Evolutionary conservation across 108 stramenopile species (phyloP), one percentile per base, ranked within the genome.

Genomic region (Nitzschia inconspicua): DNA sequence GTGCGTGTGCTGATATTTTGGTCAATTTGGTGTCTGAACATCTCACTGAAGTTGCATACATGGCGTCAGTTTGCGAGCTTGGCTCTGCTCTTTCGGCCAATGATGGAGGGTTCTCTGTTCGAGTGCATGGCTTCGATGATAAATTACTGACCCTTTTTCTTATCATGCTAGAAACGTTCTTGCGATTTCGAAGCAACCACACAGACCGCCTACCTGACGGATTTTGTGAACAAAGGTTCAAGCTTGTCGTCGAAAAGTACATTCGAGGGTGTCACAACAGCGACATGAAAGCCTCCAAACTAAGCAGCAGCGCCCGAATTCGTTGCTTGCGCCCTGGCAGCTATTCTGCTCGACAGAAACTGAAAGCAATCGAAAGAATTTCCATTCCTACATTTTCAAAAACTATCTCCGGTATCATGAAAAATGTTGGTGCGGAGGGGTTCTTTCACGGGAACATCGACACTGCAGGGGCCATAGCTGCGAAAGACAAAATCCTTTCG

Each of bases 51-150:
- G 73, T 73, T 5, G 72, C 75, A 4, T 93, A 93, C 52, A 61
- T 86, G 57, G 88, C 88, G 35, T 81, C 80, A 47, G 62, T 80
- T 0, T 84, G 88, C 53, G 88, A 90, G 28, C 63, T 93, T 39
- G 78, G 70, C 23, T 84, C 75, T 46, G 61, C 76, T 8, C 36
- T 90, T 6, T 66, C 64, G 13, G 36, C 76, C 6, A 82, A 60
- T 36, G 86, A 88, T 46, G 61, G 72, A 37, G 92, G 92, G 1
- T 86, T 93, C 64, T 56, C 48, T 6, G 72, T 93, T 35, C 85
- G 88, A 4, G 68, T 72, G 34, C 58, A 82, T 32, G 92, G 92
- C 8, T 93, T 90, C 62, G 83, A 90, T 57, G 78, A 90, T 47
- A 90, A 93, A 47, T 47, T 93, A 31, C 40, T 86, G 65, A 64